A percentile compares a stretch with the other conserved stretches of the same genome.
phyloP scores from a whole-genome alignment of 768 basidiomycete genomes.

The Cubamyces lactineus region DNA sequence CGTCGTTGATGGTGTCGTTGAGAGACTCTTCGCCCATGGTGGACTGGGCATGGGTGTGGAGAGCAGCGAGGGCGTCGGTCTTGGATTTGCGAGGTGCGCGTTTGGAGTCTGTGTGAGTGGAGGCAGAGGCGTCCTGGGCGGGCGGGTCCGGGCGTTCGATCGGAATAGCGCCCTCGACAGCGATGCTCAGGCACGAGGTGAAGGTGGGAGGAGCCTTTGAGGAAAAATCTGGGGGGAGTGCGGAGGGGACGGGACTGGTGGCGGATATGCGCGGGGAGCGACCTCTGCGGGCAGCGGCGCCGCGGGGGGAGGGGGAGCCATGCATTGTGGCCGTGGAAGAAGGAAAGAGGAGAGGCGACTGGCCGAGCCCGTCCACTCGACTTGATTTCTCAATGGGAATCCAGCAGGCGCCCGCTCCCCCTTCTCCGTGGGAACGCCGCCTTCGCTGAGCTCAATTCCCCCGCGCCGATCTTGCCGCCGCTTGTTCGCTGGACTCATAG shows the following conservation, averaged over 20 bases:
- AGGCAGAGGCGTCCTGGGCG: slow-evolving; percentile 35
- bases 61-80: slow-evolving; percentile 81
- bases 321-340: slow-evolving; percentile 31
- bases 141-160: slow-evolving; percentile 45
- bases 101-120: slow-evolving; percentile 44
- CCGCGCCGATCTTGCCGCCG: slow-evolving; percentile 29
- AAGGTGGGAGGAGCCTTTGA: slow-evolving; percentile 50
- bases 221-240: slow-evolving; percentile 51
- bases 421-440: slow-evolving; percentile 26
- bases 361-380: slow-evolving; percentile 3
- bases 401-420: slow-evolving; percentile 15
- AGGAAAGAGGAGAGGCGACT: slow-evolving; percentile 22
- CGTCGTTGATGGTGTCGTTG: slow-evolving; percentile 48
- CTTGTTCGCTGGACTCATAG: slow-evolving; percentile 24
- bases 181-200: slow-evolving; percentile 73
- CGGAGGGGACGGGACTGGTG: slow-evolving; percentile 39
- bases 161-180: slow-evolving; percentile 73
- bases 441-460: slow-evolving; percentile 26
- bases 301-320: slow-evolving; percentile 51
- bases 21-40: slow-evolving; percentile 57
- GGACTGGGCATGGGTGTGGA: slow-evolving; percentile 68
- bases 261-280: slow-evolving; percentile 56
- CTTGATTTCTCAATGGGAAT: slow-evolving; percentile 17
- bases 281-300: slow-evolving; percentile 64
- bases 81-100: slow-evolving; percentile 90